Base-by-base conservation (phyloP, 2,329 filamentous ascomycete species). In the Aspergillus melleus region DNA sequence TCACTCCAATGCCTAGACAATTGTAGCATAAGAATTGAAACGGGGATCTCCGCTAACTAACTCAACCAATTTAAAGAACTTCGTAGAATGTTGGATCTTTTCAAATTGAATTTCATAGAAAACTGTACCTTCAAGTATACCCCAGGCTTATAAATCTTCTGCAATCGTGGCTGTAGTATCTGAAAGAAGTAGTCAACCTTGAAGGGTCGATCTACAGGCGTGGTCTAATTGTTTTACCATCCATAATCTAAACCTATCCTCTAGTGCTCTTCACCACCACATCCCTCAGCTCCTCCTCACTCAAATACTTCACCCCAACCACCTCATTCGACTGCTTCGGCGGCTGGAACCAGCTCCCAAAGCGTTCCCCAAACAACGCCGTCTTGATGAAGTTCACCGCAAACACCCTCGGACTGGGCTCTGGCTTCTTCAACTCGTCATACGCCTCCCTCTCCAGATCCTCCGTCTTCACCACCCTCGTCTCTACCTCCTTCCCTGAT, bases 291-390 rank as follows among this genome's bases (percentile, higher is more conserved):
- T 78, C 74, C 9, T 65, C 71, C 11, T 76, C 72, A 2, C 61
- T 72, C 44, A 75, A 47, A 54, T 65, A 62, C 54, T 68, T 67
- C 8, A 80, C 58, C 1, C 77, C 77, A 22, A 80, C 61, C 49
- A 78, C 57, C 42, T 78, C 72, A 62, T 80, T 80, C 49, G 76
- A 75, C 26, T 72, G 22, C 42, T 69, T 69, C 54, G 68, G 30
- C 12, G 49, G 14, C 20, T 54, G 39, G 50, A 76, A 76, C 12
- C 66, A 59, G 6, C 58, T 26, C 2, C 74, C 74, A 57, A 70
- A 74, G 3, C 67, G 70, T 8, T 74, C 68, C 2, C 72, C 75
- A 56, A 67, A 78, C 51, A 79, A 66, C 2, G 66, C 63, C 3
- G 67, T 58, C 3, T 59, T 29, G 46, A 79, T 65, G 22, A 77